Base-by-base conservation (phyloP, 2,329 filamentous ascomycete genomes). In the Blumeria graminis region DNA sequence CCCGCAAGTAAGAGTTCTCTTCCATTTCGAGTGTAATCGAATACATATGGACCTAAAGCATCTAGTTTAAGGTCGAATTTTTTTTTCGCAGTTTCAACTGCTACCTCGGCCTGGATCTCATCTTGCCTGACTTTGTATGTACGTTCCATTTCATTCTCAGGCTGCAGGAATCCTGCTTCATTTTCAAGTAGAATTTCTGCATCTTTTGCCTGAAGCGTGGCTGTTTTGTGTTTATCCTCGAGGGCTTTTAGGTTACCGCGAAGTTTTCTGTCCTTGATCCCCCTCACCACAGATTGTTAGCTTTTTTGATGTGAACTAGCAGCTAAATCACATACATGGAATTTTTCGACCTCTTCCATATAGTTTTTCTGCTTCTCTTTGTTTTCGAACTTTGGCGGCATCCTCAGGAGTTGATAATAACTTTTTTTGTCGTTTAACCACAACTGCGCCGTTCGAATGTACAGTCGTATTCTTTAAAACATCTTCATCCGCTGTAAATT, bases 161-260 rank as follows among this genome's bases (percentile, higher is more conserved):
- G 76, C 69, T 96, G 86, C 57, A 98, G 72, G 63, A 94, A 93
- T 6, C 92, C 92, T 10, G 77, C 72, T 6, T 82, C 78, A 67
- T 94, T 86, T 69, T 96, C 90, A 56, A 94, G 77, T 63, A 98
- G 71, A 57, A 98, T 92, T 70, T 98, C 92, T 22, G 90, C 87
- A 73, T 95, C 90, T 70, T 94, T 94, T 14, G 92, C 88, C 68
- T 85, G 82, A 38, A 93, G 69, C 0, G 84, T 73, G 0, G 90
- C 90, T 63, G 83, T 77, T 64, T 88, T 79, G 70, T 88, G 90
- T 68, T 92, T 92, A 58, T 72, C 72, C 67, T 98, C 92, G 50
- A 95, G 75, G 1, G 74, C 74, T 65, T 81, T 82, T 54, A 98
- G 71, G 61, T 86, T 94, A 11, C 80, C 77, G 53, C 87, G 82